A percentile compares a stretch with the other conserved stretches of the same genome.
These are phyloP conservation scores for Chamaecyparis obtusa DNA, from an alignment of 75 land plant genomes.

Conservation along the genomic window DNA sequence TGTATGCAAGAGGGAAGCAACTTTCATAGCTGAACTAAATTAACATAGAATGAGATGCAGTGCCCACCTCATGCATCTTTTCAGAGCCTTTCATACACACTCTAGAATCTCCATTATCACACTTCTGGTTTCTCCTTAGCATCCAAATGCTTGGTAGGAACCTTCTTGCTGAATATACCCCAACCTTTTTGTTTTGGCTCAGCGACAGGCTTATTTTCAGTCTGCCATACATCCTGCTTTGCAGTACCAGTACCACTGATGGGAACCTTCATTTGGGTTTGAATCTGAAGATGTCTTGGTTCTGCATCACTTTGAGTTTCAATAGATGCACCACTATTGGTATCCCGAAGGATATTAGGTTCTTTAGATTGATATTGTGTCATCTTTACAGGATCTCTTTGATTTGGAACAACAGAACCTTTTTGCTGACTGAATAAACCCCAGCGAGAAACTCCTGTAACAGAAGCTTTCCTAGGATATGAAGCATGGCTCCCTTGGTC, in stretches of 20 bases:
- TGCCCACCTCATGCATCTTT: background rate
- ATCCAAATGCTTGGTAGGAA: conserved; percentile 3
- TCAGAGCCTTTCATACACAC: background rate
- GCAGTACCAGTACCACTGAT: background rate
- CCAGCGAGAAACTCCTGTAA: conserved; percentile 1
- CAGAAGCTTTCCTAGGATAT: background rate
- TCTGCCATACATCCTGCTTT: background rate
- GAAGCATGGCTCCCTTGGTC: background rate
- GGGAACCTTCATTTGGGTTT: conserved; percentile 11
- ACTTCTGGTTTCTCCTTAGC: background rate
- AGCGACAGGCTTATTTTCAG: background rate
- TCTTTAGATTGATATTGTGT: background rate
- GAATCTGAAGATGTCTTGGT: background rate
- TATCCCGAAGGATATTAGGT: background rate
- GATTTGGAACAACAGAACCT: background rate
- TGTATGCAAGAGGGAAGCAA: background rate
- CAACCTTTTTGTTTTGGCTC: background rate
- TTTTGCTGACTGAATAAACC: conserved; percentile 4
- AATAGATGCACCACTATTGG: background rate
- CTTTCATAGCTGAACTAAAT: background rate
- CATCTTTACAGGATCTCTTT: conserved; percentile 3
- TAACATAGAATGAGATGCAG: background rate
- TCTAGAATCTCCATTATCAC: background rate
- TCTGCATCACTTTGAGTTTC: background rate
- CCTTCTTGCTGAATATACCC: conserved; percentile 14